Conservation (phyloP, 768 basidiomycete genomes). For the Suillus occidentalis region DNA sequence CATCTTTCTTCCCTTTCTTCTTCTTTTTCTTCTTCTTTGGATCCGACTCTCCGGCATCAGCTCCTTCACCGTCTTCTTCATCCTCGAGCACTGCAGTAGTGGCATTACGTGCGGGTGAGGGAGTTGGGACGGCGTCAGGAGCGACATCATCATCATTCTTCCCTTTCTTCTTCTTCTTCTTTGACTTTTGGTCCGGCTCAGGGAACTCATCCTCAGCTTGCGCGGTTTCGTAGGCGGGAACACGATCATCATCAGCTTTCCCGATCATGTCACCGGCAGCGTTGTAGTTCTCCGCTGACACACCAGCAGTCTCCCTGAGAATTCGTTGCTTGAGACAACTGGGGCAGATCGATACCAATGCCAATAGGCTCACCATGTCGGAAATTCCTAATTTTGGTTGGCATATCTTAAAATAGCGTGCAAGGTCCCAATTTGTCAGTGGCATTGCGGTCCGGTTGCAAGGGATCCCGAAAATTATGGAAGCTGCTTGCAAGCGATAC, state of each 20-base stretch:
- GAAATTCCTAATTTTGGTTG: too few species aligned
- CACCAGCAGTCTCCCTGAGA: constrained; percentile 64
- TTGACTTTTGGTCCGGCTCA: constrained; percentile 3
- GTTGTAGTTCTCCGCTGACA: constrained; percentile 48
- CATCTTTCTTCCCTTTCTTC: constrained; percentile 75
- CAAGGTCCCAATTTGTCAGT: too few species aligned
- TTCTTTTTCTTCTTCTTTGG: constrained; percentile 85
- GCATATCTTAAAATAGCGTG: too few species aligned
- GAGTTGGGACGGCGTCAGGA: constrained; percentile 29
- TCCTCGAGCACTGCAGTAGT: constrained; percentile 42
- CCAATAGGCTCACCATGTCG: constrained; percentile 59
- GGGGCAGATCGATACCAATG: constrained; percentile 12
- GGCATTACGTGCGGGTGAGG: constrained; percentile 32
- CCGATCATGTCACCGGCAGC: constrained; percentile 27
- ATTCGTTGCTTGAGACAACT: constrained; percentile 19
- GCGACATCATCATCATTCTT: constrained; percentile 52
- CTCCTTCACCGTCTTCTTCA: constrained; percentile 69
- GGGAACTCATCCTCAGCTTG: constrained; percentile 36
- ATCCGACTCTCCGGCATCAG: constrained; percentile 44
- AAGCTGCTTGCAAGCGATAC: too few species aligned
- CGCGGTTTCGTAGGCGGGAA: constrained; percentile 38
- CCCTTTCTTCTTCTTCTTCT: constrained; percentile 58
- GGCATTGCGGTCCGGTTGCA: too few species aligned
- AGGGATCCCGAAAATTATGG: too few species aligned
- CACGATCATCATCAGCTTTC: constrained; percentile 45